Evolutionary conservation across 2,329 filamentous ascomycete species (phyloP).

Genomic region (Amphichorda felina): DNA sequence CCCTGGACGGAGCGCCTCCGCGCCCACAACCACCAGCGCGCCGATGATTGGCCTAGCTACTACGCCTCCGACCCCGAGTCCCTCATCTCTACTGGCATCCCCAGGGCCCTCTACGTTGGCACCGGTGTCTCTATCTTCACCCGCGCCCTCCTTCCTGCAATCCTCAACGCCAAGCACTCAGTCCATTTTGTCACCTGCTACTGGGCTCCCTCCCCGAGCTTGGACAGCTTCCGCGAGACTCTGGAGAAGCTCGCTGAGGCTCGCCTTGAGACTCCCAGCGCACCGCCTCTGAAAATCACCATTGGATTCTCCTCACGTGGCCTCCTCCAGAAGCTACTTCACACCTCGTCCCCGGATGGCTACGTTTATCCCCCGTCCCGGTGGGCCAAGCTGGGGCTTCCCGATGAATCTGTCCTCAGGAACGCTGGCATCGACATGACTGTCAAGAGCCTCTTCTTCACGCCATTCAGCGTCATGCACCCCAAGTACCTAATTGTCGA

Average conservation of each 20-base stretch:
- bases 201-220: slow-evolving; percentile 57
- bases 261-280: slow-evolving; percentile 12
- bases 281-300: slow-evolving; percentile 41
- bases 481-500: slow-evolving; percentile 74
- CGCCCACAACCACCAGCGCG: slow-evolving; percentile 19
- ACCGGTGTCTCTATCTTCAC: slow-evolving; percentile 46
- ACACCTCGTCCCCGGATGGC: slow-evolving; percentile 51
- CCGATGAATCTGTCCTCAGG: slow-evolving; percentile 35
- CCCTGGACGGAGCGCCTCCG: slow-evolving; percentile 22
- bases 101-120: slow-evolving; percentile 38
- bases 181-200: slow-evolving; percentile 74
- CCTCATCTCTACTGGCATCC: slow-evolving; percentile 35
- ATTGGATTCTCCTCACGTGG: slow-evolving; percentile 70
- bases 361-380: slow-evolving; percentile 44
- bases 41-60: slow-evolving; percentile 35
- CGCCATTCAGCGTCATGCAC: slow-evolving; percentile 79
- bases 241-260: slow-evolving; percentile 46
- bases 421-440: slow-evolving; percentile 52
- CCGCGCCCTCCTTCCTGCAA: slow-evolving; percentile 44
- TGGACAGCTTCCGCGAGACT: slow-evolving; percentile 42
- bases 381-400: slow-evolving; percentile 58
- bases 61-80: slow-evolving; percentile 27
- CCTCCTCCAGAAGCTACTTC: slow-evolving; percentile 61
- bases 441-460: slow-evolving; percentile 68
- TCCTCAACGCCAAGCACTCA: slow-evolving; percentile 48